phyloP scores from a whole-genome alignment of 352 stramenopile genomes.

The Globisporangium parvum region DNA sequence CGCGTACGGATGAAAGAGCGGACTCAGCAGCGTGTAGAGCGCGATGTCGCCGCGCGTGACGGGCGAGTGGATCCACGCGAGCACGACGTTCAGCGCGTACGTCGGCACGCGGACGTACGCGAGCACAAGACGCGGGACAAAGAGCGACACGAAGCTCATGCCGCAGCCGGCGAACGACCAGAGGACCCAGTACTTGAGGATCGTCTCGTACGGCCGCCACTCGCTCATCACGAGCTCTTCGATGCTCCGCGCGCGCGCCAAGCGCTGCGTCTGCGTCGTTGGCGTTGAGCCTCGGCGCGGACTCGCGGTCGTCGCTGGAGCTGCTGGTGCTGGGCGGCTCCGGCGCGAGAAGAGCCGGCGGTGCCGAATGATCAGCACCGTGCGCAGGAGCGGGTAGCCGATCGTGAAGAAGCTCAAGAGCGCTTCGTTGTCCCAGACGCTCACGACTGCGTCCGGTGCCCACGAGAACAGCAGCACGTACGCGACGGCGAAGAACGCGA shows the following conservation, averaged over 20 bases:
- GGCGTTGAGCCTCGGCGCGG: not conserved
- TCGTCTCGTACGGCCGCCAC: conserved; percentile 68
- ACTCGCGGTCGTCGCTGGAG: not conserved
- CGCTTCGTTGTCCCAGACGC: conserved; percentile 51
- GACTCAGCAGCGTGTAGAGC: conserved; percentile 63
- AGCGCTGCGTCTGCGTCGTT: not conserved
- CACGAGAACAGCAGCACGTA: conserved; percentile 50
- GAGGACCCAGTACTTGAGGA: conserved; percentile 81
- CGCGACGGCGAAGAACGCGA: conserved; percentile 49
- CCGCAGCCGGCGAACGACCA: conserved; percentile 54
- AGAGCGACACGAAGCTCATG: conserved; percentile 50
- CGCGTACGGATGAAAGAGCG: conserved; percentile 67
- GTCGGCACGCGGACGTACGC: conserved; percentile 45
- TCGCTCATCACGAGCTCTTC: conserved; percentile 29
- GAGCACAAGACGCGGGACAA: conserved; percentile 57
- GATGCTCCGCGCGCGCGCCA: conserved; percentile 10
- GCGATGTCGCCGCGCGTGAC: conserved; percentile 63
- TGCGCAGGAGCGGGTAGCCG: conserved; percentile 62
- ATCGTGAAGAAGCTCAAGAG: conserved; percentile 54
- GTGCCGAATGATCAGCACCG: conserved; percentile 53
- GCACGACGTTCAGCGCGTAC: conserved; percentile 59
- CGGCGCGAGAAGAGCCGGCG: conserved; percentile 35
- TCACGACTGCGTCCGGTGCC: conserved; percentile 34
- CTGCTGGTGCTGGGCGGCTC: conserved; percentile 3
- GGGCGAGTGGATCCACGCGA: conserved; percentile 79